Evolutionary conservation across 2,329 filamentous ascomycete species (phyloP), one percentile per base, ranked within the genome.

Genomic region (Claviceps sp.): DNA sequence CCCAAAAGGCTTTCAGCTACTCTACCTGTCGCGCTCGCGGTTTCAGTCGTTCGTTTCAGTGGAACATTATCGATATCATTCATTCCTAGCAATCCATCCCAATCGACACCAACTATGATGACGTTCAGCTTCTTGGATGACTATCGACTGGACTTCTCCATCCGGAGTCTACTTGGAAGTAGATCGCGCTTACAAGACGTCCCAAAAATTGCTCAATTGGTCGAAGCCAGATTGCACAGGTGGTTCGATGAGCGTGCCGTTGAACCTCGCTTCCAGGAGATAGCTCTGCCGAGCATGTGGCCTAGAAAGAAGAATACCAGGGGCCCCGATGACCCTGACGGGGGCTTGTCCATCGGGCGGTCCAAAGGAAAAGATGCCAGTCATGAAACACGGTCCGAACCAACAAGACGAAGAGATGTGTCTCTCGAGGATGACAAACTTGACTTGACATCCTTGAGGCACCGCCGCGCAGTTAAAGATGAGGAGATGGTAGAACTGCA

Each of bases 41-140:
- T 98, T 13, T 93, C 85, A 16, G 86, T 98, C 16, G 88, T 95
- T 16, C 79, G 93, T 14, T 98, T 98, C 67, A 96, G 89, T 47
- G 93, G 93, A 43, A 98, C 93, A 0, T 71, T 98, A 17, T 94
- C 88, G 45, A 86, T 97, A 45, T 95, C 88, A 1, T 95, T 97
- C 63, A 88, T 95, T 53, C 93, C 93, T 0, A 79, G 80, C 60
- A 84, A 82, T 59, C 76, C 80, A 0, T 76, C 77, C 13, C 78
- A 83, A 58, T 76, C 80, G 23, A 86, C 81, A 3, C 86, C 86
- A 4, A 95, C 93, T 3, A 94, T 89, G 64, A 85, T 98, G 66
- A 88, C 88, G 0, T 97, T 98, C 67, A 94, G 88, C 52, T 98
- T 98, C 63, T 76, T 91, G 37, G 86, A 91, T 64, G 87, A 93